Evolutionary conservation across 108 stramenopile species (phyloP).

Genomic region (Nitzschia sp.): DNA sequence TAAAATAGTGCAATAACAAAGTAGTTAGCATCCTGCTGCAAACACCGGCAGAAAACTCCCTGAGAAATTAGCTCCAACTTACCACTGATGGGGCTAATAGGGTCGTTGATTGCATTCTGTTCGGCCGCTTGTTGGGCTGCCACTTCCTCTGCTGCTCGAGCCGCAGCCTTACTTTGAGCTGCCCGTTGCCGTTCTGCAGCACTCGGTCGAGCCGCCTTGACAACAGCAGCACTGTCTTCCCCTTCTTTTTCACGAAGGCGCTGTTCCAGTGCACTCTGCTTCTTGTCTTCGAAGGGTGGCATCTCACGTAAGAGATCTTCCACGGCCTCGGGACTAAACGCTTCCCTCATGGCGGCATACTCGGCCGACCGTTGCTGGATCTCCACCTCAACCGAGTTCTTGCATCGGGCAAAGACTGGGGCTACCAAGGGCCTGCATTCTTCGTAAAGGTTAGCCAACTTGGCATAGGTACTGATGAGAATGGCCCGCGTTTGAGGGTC

Average conservation of each 20-base stretch:
- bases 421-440: slow-evolving; percentile 90
- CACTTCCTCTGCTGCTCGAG: slow-evolving; percentile 66
- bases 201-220: slow-evolving; percentile 83
- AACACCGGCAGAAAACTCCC: neutral
- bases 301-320: slow-evolving; percentile 92
- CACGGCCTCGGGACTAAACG: slow-evolving; percentile 82
- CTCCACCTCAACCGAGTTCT: slow-evolving; percentile 88
- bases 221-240: slow-evolving; percentile 82
- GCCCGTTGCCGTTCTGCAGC: slow-evolving; percentile 78
- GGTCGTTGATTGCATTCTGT: slow-evolving; percentile 41
- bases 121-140: slow-evolving; percentile 44
- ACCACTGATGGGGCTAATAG: slow-evolving; percentile 62
- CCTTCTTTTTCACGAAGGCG: slow-evolving; percentile 84
- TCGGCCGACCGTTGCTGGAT: slow-evolving; percentile 93
- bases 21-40: neutral
- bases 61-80: slow-evolving; percentile 11
- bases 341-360: slow-evolving; percentile 87
- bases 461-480: slow-evolving; percentile 93
- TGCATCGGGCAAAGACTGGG: slow-evolving; percentile 85
- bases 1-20: neutral
- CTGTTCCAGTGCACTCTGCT: slow-evolving; percentile 80
- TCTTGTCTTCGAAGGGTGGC: slow-evolving; percentile 93
- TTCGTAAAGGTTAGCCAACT: slow-evolving; percentile 94
- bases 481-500: slow-evolving; percentile 77
- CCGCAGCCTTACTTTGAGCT: slow-evolving; percentile 66